These are phyloP conservation scores for Fusarium nematophilum DNA, from an alignment of 2,329 filamentous ascomycete species.

Conservation along the genomic window DNA sequence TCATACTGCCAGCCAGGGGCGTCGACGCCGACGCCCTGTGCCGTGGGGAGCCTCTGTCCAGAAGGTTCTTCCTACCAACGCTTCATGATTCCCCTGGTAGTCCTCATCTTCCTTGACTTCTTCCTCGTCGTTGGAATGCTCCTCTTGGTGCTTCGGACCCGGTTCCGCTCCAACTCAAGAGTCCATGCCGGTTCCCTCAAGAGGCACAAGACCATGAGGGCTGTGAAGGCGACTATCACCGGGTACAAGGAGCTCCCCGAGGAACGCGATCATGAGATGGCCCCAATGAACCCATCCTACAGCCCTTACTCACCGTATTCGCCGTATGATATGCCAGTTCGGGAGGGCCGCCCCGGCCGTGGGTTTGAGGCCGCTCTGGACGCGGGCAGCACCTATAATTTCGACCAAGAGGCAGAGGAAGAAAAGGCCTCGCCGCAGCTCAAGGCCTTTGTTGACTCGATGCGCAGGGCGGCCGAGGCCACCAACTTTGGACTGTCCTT, in stretches of 20 bases:
- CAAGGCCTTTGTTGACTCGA: constrained; percentile 62
- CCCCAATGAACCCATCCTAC: constrained; percentile 48
- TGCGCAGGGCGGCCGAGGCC: constrained; percentile 62
- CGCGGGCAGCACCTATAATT: constrained; percentile 46
- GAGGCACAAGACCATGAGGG: constrained; percentile 42
- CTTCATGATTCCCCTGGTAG: constrained; percentile 55
- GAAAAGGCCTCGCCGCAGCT: constrained; percentile 50
- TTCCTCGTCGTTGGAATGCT: constrained; percentile 50
- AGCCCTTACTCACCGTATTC: constrained; percentile 22
- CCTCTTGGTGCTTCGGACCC: constrained; percentile 32
- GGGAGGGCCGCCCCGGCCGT: constrained; percentile 36
- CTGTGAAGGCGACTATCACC: constrained; percentile 45
- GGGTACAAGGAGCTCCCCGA: constrained; percentile 51
- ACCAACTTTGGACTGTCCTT: constrained; percentile 65
- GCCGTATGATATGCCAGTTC: constrained; percentile 33
- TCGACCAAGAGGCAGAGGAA: constrained; percentile 27
- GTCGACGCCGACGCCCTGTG: constrained; percentile 59
- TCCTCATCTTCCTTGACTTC: constrained; percentile 57
- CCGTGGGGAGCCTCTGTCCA: constrained; percentile 58
- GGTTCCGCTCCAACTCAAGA: constrained; percentile 30
- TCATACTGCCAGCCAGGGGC: constrained; percentile 64
- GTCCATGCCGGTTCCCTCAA: constrained; percentile 25
- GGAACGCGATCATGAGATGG: constrained; percentile 50
- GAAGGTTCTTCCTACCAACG: constrained; percentile 56
- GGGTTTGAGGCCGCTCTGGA: constrained; percentile 54